Conservation (phyloP, 2,329 filamentous ascomycete species). For the Metarhizium anisopliae region DNA sequence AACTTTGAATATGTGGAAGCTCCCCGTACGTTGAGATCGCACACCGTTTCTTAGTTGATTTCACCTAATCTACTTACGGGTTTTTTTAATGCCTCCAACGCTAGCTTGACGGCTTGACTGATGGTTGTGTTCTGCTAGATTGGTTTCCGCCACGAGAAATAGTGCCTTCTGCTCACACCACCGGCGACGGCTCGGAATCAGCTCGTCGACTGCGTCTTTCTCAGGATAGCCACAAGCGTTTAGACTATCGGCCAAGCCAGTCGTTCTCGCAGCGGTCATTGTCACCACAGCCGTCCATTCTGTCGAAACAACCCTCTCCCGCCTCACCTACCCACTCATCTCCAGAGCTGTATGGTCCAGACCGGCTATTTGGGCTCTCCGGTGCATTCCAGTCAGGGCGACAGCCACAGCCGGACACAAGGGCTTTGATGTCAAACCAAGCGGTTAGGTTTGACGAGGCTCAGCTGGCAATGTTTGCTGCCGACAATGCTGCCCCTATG, state of each 20-base stretch:
- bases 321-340: constrained; percentile 31
- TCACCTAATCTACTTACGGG: background rate
- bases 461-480: constrained; percentile 29
- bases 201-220: background rate
- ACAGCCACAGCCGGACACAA: background rate
- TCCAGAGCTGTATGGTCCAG: constrained; percentile 35
- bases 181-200: background rate
- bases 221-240: background rate
- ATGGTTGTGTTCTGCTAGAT: constrained; percentile 5
- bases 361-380: constrained; percentile 22
- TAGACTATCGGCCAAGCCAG: background rate
- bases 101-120: constrained; percentile 3
- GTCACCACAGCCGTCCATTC: constrained; percentile 26
- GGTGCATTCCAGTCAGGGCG: constrained; percentile 15
- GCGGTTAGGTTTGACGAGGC: constrained; percentile 29
- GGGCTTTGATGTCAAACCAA: constrained; percentile 3
- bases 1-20: constrained; percentile 28
- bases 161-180: background rate
- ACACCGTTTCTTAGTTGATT: background rate
- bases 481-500: constrained; percentile 23
- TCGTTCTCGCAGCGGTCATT: constrained; percentile 12
- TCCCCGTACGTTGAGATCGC: constrained; percentile 23
- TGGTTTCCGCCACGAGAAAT: constrained; percentile 4
- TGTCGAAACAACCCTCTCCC: constrained; percentile 14
- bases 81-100: background rate